Evolutionary conservation across 257 asterid genomes (phyloP).

Genomic region (Salvia miltiorrhiza): DNA sequence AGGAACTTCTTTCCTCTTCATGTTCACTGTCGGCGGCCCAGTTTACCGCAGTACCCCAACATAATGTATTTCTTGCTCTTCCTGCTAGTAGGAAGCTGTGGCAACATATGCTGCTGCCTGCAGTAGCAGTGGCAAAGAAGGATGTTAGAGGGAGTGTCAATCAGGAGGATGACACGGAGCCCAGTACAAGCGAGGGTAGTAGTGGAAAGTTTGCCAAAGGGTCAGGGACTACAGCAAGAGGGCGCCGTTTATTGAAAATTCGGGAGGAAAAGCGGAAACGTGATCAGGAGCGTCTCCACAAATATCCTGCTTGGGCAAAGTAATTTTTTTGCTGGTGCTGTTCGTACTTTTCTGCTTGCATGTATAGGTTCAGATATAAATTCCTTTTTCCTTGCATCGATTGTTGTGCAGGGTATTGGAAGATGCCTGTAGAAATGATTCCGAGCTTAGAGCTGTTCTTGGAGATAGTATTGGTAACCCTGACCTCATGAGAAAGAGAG

Average conservation of each 20-base stretch:
- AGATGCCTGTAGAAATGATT: slow-evolving; percentile 81
- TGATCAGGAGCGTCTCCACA: slow-evolving; percentile 60
- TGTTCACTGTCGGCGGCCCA: slow-evolving; percentile 25
- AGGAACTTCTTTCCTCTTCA: slow-evolving; percentile 29
- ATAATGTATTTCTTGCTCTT: slow-evolving; percentile 11
- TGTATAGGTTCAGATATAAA: background rate
- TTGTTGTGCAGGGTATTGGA: slow-evolving; percentile 67
- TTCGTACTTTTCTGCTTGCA: background rate
- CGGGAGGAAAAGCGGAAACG: slow-evolving; percentile 92
- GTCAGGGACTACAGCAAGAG: slow-evolving; percentile 91
- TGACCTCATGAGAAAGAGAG: slow-evolving; percentile 85
- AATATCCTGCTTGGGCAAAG: slow-evolving; percentile 98
- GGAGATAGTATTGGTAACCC: slow-evolving; percentile 96
- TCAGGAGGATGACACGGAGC: slow-evolving; percentile 20
- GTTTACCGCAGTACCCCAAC: slow-evolving; percentile 29
- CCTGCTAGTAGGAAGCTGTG: slow-evolving; percentile 21
- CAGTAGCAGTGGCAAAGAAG: slow-evolving; percentile 31
- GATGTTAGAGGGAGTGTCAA: slow-evolving; percentile 25
- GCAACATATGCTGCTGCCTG: slow-evolving; percentile 22
- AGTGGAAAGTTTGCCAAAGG: slow-evolving; percentile 53
- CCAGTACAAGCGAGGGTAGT: slow-evolving; percentile 28
- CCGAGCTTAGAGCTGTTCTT: slow-evolving; percentile 87
- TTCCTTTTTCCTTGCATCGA: slow-evolving; percentile 14
- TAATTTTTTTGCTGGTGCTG: slow-evolving; percentile 22
- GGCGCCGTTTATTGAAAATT: slow-evolving; percentile 73